phyloP scores from a whole-genome alignment of 1,139 yeast species.

The Protomyces arabidopsidicola region DNA sequence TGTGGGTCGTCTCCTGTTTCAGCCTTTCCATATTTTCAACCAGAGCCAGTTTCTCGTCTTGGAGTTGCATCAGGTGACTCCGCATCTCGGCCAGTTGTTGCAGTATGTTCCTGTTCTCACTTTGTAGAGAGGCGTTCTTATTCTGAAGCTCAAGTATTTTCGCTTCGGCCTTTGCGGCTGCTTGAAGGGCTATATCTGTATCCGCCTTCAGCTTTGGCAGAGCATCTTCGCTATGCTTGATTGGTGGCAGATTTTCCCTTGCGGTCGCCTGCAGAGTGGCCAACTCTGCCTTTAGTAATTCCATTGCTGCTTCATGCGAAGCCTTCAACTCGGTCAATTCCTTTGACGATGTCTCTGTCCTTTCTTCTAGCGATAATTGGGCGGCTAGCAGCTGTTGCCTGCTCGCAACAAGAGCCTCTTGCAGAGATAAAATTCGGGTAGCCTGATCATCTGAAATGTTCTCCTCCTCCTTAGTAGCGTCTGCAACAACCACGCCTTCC shows the following conservation, averaged over 20 bases:
- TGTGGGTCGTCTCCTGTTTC: background rate
- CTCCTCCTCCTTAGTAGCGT: background rate
- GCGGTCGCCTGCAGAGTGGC: background rate
- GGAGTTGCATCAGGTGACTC: slow-evolving; percentile 13
- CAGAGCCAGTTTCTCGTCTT: slow-evolving; percentile 21
- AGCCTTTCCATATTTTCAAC: slow-evolving; percentile 13
- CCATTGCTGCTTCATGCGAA: background rate
- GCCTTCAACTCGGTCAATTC: background rate
- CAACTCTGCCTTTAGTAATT: background rate
- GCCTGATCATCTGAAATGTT: background rate
- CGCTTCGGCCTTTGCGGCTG: background rate
- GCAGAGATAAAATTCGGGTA: background rate
- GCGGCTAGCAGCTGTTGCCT: background rate
- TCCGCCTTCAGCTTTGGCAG: background rate
- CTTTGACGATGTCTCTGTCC: background rate
- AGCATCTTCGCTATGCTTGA: background rate
- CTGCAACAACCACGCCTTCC: background rate
- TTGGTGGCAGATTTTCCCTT: background rate
- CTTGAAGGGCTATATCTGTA: background rate
- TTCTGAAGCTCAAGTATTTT: slow-evolving; percentile 4
- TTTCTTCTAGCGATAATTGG: background rate
- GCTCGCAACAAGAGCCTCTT: background rate
- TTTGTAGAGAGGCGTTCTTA: slow-evolving; percentile 2
- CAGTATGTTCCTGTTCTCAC: slow-evolving; percentile 16
- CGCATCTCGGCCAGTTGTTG: slow-evolving; percentile 16